A percentile compares a stretch with the other conserved stretches of the same genome.
Evolutionary conservation across 495 filamentous ascomycete species (phyloP).

Genomic region (Rusavskia elegans): DNA sequence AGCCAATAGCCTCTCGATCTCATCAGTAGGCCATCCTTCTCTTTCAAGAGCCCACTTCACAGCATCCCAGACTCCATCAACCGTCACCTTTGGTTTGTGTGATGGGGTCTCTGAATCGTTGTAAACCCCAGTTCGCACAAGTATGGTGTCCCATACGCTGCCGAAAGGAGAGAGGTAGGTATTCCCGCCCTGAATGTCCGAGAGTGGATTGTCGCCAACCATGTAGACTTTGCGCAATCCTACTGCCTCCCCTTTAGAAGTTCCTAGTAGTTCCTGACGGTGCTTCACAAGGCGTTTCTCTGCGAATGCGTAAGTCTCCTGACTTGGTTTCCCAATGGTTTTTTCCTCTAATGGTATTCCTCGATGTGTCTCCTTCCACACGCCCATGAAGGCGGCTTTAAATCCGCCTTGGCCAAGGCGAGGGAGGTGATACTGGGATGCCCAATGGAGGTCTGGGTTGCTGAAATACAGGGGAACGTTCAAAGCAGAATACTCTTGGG

Average conservation of each 20-base stretch:
- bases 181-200: conserved; percentile 85
- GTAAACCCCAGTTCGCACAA: conserved; percentile 79
- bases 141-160: conserved; percentile 60
- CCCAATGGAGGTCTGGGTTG: conserved; percentile 85
- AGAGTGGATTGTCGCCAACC: conserved; percentile 94
- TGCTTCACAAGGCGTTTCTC: conserved; percentile 53
- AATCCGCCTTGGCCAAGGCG: conserved; percentile 90
- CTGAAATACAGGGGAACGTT: conserved; percentile 76
- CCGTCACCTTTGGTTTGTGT: conserved; percentile 39
- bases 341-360: conserved; percentile 34
- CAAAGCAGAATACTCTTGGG: background rate
- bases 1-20: background rate
- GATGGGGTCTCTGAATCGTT: conserved; percentile 35
- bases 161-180: conserved; percentile 45
- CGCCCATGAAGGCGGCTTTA: conserved; percentile 59
- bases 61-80: conserved; percentile 51
- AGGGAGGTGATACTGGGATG: conserved; percentile 64
- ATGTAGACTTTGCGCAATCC: conserved; percentile 65
- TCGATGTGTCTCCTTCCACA: conserved; percentile 50
- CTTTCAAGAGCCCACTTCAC: conserved; percentile 46
- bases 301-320: conserved; percentile 66
- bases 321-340: conserved; percentile 73
- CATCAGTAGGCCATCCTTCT: conserved; percentile 22
- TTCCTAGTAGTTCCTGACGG: conserved; percentile 28
- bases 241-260: conserved; percentile 11